Base-by-base conservation (phyloP, 1,284 basidiomycete species). In the Somion occarium region DNA sequence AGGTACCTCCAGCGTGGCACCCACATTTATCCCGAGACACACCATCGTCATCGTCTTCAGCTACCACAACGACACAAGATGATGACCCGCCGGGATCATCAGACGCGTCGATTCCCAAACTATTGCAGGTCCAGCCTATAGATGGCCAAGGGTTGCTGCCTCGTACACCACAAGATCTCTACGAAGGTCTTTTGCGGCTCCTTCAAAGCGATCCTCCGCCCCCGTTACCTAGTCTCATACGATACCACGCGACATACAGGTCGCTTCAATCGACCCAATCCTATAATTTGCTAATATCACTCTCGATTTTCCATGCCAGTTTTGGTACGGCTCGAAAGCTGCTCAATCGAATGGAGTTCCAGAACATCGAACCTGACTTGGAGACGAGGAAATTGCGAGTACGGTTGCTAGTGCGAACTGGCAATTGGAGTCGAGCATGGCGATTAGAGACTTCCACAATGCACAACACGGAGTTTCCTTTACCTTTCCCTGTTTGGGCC, bases 171-270 rank as follows among this genome's bases (percentile, higher is more conserved):
- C 55, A 61, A 13, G 65, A 68, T 0, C 65, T 83, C 0, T 73
- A 72, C 60, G 65, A 66, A 41, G 79, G 79, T 59, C 66, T 85
- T 42, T 58, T 77, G 47, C 60, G 63, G 54, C 65, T 76, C 45
- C 56, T 73, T 22, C 67, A 66, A 3, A 42, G 38, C 13, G 22
- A n/a, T 1, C 54, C 56, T 5, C 52, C 47, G 25, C 38, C 53
- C 3, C 42, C 51, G 12, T 30, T 59, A n/a, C 43, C 53, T 3
- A 44, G 50, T 34, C 43, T 59, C 24, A 41, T 60, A 18, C 42
- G 47, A 5, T 61, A 60, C 45, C 57, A 61, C 43, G 56, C 51
- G 12, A 46, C 50, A 1, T 58, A 55, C 44, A 53, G 50, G 12
- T 18, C 34, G 15, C 53, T 57, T n/a, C 59, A 67, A 25, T 64